phyloP scores from a whole-genome alignment of 2,329 filamentous ascomycete species.

The Dendryphion nanum region DNA sequence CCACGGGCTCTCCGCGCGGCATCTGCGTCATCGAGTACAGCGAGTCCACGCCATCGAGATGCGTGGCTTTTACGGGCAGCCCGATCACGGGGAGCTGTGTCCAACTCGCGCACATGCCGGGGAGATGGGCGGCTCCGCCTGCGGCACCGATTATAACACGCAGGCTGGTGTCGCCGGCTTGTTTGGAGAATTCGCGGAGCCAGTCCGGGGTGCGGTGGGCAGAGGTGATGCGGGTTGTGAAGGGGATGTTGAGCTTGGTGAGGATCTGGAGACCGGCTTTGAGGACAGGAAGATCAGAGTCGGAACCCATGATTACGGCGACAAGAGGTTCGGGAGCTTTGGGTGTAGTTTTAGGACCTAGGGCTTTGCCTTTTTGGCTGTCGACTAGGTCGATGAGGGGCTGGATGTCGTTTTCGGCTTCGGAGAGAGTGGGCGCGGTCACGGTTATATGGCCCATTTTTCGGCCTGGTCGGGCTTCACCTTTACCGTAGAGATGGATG shows the following conservation, averaged over 20 bases:
- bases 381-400: constrained; percentile 68
- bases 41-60: constrained; percentile 51
- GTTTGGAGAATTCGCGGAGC: constrained; percentile 46
- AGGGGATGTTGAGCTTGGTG: constrained; percentile 68
- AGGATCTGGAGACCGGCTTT: constrained; percentile 66
- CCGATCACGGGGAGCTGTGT: constrained; percentile 53
- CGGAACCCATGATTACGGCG: constrained; percentile 80
- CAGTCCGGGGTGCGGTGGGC: constrained; percentile 57
- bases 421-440: constrained; percentile 64
- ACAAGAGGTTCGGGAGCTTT: constrained; percentile 55
- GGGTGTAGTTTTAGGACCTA: constrained; percentile 12
- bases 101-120: constrained; percentile 52
- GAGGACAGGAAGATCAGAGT: constrained; percentile 71
- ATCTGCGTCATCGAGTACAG: constrained; percentile 54
- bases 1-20: constrained; percentile 47
- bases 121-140: constrained; percentile 52
- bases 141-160: constrained; percentile 50
- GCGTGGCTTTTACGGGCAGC: constrained; percentile 50
- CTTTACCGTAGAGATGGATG: constrained; percentile 91
- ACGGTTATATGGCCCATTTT: constrained; percentile 96
- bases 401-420: constrained; percentile 66
- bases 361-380: constrained; percentile 47
- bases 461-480: constrained; percentile 75
- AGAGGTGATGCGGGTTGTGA: constrained; percentile 72
- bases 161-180: constrained; percentile 31